phyloP scores from a whole-genome alignment of 148 eudicot genomes.

The Chenopodium formosanum region DNA sequence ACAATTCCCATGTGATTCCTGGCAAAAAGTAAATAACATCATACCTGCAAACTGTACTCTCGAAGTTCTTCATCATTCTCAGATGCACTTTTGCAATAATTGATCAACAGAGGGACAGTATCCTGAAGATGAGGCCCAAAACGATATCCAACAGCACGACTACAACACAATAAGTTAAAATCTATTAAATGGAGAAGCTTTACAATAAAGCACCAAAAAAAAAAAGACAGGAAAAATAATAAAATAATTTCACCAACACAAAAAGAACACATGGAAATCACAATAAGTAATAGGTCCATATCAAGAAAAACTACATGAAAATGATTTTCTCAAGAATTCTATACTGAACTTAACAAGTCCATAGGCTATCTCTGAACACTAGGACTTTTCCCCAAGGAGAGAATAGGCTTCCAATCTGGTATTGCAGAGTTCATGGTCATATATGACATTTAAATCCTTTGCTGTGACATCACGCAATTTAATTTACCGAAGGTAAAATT shows the following conservation, averaged over 20 bases:
- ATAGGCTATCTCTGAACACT: not conserved
- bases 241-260: constrained; percentile 6
- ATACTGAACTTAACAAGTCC: not conserved
- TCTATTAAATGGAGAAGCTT: constrained; percentile 11
- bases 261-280: not conserved
- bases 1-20: not conserved
- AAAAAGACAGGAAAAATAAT: not conserved
- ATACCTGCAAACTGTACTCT: constrained; percentile 96
- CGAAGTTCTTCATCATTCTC: constrained; percentile 99
- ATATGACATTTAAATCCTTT: too few species aligned
- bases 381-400: too few species aligned
- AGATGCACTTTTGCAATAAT: constrained; percentile 81
- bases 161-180: constrained; percentile 21
- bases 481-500: too few species aligned
- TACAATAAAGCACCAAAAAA: not conserved
- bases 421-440: too few species aligned
- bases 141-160: constrained; percentile 97
- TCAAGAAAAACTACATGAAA: not conserved
- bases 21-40: not conserved
- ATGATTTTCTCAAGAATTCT: not conserved
- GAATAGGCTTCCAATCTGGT: too few species aligned
- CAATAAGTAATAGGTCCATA: not conserved
- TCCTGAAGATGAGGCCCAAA: constrained; percentile 96
- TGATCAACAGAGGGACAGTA: constrained; percentile 74
- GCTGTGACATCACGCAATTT: too few species aligned